Conservation (phyloP, 192 early-diverging fungal genomes). For the Backusella westeae region DNA sequence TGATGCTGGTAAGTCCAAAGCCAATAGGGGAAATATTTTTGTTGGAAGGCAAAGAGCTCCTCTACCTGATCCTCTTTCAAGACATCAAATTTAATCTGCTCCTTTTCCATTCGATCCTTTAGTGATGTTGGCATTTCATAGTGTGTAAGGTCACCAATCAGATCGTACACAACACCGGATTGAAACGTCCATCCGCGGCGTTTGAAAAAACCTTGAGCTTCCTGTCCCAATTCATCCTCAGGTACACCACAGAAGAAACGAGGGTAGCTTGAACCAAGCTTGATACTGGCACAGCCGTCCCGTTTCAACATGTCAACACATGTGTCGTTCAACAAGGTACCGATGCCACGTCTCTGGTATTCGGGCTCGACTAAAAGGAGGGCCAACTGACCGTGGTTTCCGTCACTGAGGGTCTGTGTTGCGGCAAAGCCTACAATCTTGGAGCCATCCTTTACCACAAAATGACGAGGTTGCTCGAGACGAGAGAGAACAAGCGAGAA, state of each 20-base stretch:
- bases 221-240: slow-evolving; percentile 15
- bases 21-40: slow-evolving; percentile 32
- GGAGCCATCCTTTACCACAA: slow-evolving; percentile 14
- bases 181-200: slow-evolving; percentile 31
- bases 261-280: slow-evolving; percentile 36
- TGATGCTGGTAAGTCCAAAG: slow-evolving; percentile 37
- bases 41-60: slow-evolving; percentile 31
- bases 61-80: slow-evolving; percentile 10
- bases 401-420: neutral
- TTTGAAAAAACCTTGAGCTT: slow-evolving; percentile 22
- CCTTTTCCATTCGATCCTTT: slow-evolving; percentile 28
- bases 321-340: slow-evolving; percentile 23
- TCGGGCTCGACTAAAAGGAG: slow-evolving; percentile 28
- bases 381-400: slow-evolving; percentile 27
- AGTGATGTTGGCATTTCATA: slow-evolving; percentile 26
- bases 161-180: slow-evolving; percentile 16
- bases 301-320: slow-evolving; percentile 17
- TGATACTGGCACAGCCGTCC: neutral
- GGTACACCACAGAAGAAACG: slow-evolving; percentile 39
- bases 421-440: slow-evolving; percentile 34
- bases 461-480: slow-evolving; percentile 11
- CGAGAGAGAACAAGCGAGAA: slow-evolving; percentile 17
- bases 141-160: slow-evolving; percentile 25
- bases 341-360: slow-evolving; percentile 27
- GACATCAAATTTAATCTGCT: slow-evolving; percentile 31